Evolutionary conservation across 2,329 filamentous ascomycete genomes (phyloP).

Genomic region (Lomentospora prolificans): DNA sequence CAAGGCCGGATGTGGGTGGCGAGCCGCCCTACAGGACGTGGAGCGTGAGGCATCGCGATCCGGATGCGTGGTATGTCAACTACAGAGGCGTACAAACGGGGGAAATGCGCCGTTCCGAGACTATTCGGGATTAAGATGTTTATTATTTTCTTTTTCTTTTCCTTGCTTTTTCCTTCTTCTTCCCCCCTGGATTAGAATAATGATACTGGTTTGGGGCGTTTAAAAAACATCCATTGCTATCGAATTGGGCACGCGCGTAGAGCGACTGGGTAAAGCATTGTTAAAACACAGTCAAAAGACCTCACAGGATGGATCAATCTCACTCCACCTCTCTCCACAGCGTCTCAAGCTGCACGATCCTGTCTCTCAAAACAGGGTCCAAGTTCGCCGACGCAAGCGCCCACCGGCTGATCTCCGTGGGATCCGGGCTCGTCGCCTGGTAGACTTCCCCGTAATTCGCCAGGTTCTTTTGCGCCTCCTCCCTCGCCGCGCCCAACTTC

Average conservation of each 20-base stretch:
- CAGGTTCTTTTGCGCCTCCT: not conserved
- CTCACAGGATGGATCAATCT: no score
- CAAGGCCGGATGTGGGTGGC: not conserved
- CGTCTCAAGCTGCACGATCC: not conserved
- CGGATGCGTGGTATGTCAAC: not conserved
- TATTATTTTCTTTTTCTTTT: not conserved
- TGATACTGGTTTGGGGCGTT: no score
- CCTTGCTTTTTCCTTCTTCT: not conserved
- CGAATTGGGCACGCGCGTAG: no score
- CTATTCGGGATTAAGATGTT: not conserved
- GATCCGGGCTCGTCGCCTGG: not conserved
- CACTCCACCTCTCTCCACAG: constrained; percentile 7
- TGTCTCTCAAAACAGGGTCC: not conserved
- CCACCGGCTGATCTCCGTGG: not conserved
- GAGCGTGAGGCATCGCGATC: not conserved
- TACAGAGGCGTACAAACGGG: not conserved
- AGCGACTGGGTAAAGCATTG: no score
- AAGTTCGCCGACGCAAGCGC: not conserved
- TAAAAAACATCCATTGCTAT: no score
- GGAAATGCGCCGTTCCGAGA: not conserved
- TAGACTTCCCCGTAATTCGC: not conserved
- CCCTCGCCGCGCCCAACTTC: constrained; percentile 1
- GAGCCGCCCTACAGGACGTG: not conserved
- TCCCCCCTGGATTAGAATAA: no score
- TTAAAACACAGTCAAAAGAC: no score